These are phyloP conservation scores for Aspergillus carlsbadensis DNA, from an alignment of 495 filamentous ascomycete species.

Conservation along the genomic window DNA sequence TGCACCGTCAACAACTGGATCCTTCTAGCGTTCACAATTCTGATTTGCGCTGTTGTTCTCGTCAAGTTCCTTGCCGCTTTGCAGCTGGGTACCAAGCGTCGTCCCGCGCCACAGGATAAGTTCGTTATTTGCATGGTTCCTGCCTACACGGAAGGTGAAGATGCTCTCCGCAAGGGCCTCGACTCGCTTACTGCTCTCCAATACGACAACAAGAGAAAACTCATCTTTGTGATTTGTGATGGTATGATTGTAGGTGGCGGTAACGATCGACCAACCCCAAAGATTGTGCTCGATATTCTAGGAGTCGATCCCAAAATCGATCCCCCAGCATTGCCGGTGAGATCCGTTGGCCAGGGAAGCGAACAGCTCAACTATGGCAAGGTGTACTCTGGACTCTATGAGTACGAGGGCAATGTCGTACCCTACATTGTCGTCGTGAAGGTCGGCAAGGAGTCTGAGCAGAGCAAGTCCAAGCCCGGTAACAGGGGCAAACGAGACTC, in stretches of 20 bases:
- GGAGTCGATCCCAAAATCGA: slow-evolving; percentile 97
- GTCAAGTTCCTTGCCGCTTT: slow-evolving; percentile 93
- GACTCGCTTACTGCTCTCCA: slow-evolving; percentile 92
- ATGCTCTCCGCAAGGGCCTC: slow-evolving; percentile 84
- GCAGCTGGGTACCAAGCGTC: slow-evolving; percentile 88
- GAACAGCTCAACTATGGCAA: slow-evolving; percentile 98
- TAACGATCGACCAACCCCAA: slow-evolving; percentile 94
- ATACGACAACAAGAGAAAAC: slow-evolving; percentile 96
- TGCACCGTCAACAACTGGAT: slow-evolving; percentile 94
- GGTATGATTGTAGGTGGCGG: slow-evolving; percentile 95
- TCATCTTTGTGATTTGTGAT: slow-evolving; percentile 91
- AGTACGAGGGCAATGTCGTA: slow-evolving; percentile 95
- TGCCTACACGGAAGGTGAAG: slow-evolving; percentile 97
- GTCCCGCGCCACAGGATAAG: slow-evolving; percentile 89
- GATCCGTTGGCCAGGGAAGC: slow-evolving; percentile 82
- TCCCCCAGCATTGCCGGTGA: slow-evolving; percentile 89
- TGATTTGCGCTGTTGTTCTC: slow-evolving; percentile 76
- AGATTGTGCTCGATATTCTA: slow-evolving; percentile 95
- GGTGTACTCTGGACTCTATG: slow-evolving; percentile 96
- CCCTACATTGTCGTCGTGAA: slow-evolving; percentile 96
- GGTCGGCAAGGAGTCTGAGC: slow-evolving; percentile 94
- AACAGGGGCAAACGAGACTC: slow-evolving; percentile 98
- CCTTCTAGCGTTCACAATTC: slow-evolving; percentile 78
- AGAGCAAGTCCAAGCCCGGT: slow-evolving; percentile 86
- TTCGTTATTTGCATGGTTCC: slow-evolving; percentile 98